Conservation (phyloP, 2,329 filamentous ascomycete species). For the Pseudodiploospora longispora region DNA sequence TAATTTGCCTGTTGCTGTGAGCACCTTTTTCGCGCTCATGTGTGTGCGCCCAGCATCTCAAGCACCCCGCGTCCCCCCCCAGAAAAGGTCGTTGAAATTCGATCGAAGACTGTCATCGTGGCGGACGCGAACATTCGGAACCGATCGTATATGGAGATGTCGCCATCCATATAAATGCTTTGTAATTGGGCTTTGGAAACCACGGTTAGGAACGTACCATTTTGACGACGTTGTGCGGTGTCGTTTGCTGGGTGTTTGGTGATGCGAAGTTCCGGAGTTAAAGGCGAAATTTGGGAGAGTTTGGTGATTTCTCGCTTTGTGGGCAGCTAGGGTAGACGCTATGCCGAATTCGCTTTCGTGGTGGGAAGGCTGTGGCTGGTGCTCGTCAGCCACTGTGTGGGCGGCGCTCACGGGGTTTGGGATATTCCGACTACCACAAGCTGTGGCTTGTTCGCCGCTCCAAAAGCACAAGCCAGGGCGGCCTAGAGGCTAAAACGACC, state of each 20-base stretch:
- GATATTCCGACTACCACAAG: too few species aligned
- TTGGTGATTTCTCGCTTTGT: slow-evolving; percentile 38
- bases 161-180: slow-evolving; percentile 6
- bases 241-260: slow-evolving; percentile 34
- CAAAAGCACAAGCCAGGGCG: too few species aligned
- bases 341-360: slow-evolving; percentile 18
- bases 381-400: slow-evolving; percentile 15
- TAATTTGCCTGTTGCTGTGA: too few species aligned
- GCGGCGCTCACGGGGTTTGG: not conserved
- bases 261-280: slow-evolving; percentile 31
- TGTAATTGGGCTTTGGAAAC: slow-evolving; percentile 3
- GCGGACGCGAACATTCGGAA: slow-evolving; percentile 17
- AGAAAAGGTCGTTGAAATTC: not conserved
- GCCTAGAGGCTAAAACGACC: not conserved
- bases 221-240: slow-evolving; percentile 39
- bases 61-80: not conserved
- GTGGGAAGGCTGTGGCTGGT: slow-evolving; percentile 18
- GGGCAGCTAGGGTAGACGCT: slow-evolving; percentile 32
- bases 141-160: slow-evolving; percentile 5
- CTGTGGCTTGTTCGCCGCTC: too few species aligned
- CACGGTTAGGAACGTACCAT: slow-evolving; percentile 32
- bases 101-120: slow-evolving; percentile 22
- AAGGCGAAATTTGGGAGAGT: slow-evolving; percentile 31
- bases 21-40: too few species aligned
- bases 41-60: too few species aligned